Percentiles rank a stretch among this genome's conserved stretches.
These are phyloP conservation scores for Kokia cookei DNA, from an alignment of 441 rosid genomes.

Conservation along the genomic window DNA sequence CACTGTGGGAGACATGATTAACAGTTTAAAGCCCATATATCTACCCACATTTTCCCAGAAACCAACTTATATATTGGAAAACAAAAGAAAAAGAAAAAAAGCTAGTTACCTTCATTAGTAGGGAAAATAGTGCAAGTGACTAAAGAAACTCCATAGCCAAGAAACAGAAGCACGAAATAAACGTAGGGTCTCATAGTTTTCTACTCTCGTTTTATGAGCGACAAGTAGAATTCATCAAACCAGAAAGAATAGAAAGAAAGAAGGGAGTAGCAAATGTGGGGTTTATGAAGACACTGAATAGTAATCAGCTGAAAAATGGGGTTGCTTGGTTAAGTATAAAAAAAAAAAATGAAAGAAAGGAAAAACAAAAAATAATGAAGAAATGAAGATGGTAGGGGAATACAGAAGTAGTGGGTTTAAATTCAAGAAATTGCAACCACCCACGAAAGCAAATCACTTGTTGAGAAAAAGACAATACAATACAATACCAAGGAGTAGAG, in stretches of 20 bases:
- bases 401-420: slow-evolving; percentile 21
- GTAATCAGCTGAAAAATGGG: slow-evolving; percentile 17
- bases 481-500: slow-evolving; percentile 17
- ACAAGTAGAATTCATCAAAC: slow-evolving; percentile 22
- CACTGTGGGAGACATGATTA: background rate
- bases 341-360: background rate
- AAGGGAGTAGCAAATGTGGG: slow-evolving; percentile 11
- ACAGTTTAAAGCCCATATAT: background rate
- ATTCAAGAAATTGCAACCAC: slow-evolving; percentile 44
- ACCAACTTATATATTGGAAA: slow-evolving; percentile 51
- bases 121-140: slow-evolving; percentile 47
- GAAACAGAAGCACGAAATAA: slow-evolving; percentile 36
- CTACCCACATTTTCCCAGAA: slow-evolving; percentile 18
- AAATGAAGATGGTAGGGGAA: slow-evolving; percentile 3
- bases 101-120: slow-evolving; percentile 54
- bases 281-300: slow-evolving; percentile 17
- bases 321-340: slow-evolving; percentile 6
- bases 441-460: slow-evolving; percentile 40
- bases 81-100: background rate
- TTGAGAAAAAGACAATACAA: slow-evolving; percentile 16
- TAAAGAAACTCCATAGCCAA: slow-evolving; percentile 34
- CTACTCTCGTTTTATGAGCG: slow-evolving; percentile 5
- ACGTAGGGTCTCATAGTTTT: slow-evolving; percentile 42
- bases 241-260: background rate
- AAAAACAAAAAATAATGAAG: background rate